Evolutionary conservation across 169 alveolate species (phyloP).

Genomic region (Neospora caninum): DNA sequence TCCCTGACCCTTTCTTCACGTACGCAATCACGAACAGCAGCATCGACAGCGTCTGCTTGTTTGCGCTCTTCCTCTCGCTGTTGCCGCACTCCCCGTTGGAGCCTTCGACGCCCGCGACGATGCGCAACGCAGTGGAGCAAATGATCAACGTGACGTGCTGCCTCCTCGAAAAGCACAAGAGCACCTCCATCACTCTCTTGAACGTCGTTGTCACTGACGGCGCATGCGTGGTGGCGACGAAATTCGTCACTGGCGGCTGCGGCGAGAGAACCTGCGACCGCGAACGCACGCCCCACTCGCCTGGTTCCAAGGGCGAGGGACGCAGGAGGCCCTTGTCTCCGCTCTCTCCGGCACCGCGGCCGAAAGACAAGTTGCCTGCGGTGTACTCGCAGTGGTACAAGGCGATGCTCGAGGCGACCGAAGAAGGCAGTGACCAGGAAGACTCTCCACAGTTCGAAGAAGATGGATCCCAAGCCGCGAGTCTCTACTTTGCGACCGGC

Average conservation of each 20-base stretch:
- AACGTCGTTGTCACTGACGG: slow-evolving; percentile 68
- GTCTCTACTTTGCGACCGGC: slow-evolving; percentile 70
- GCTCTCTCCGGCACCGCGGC: no score
- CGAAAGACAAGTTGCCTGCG: background rate
- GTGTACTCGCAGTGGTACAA: background rate
- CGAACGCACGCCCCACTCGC: no score
- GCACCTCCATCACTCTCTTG: slow-evolving; percentile 40
- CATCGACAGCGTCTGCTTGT: slow-evolving; percentile 65
- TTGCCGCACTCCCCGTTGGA: slow-evolving; percentile 58
- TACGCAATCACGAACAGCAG: slow-evolving; percentile 61
- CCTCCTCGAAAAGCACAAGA: slow-evolving; percentile 50
- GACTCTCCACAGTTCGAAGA: background rate
- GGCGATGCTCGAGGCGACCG: background rate
- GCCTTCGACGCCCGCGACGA: slow-evolving; percentile 40
- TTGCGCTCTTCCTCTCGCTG: slow-evolving; percentile 62
- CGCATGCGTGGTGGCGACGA: slow-evolving; percentile 56
- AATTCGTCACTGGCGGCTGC: slow-evolving; percentile 49
- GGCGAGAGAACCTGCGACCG: background rate
- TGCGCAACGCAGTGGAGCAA: slow-evolving; percentile 56
- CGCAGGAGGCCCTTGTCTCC: no score
- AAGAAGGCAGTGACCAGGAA: background rate
- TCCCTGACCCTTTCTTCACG: slow-evolving; percentile 51
- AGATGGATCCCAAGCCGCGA: slow-evolving; percentile 43
- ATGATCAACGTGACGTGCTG: slow-evolving; percentile 60
- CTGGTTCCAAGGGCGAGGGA: no score